Base-by-base conservation (phyloP, 202 grass and related monocot genomes). In the Tripidium arundinaceum region DNA sequence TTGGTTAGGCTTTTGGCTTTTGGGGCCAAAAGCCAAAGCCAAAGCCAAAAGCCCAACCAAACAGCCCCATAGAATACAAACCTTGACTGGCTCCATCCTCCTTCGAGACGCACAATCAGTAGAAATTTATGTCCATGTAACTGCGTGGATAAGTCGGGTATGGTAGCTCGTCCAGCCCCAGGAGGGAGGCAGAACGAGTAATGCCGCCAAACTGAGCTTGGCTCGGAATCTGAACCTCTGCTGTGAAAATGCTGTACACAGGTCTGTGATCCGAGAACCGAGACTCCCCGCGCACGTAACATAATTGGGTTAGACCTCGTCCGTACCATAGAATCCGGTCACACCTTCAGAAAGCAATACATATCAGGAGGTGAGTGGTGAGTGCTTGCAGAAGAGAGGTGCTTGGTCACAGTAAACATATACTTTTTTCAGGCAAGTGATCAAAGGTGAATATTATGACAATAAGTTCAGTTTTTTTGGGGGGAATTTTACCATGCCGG, bases 311-410 rank as follows among this genome's bases (percentile, higher is more conserved):
- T 24, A 97, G 88, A 36, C 94, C 94, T 83, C 89, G 87, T 66
- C 94, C 94, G 16, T 89, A 68, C 94, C 94, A 97, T 60, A 97
- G 77, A 86, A 97, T 97, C 60, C 94, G 86, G 76, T 97, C 94
- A 49, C 94, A 97, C 94, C 94, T 97, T 63, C 41, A 94, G 15
- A 83, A 87, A 79, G 42, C 45, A 58, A 85, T 68, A 28, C 16
- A 47, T 43, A 19, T 61, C 37, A 68, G 31, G 55, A 70, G 29
- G 49, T 64, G n/a, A 72, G 72, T 39, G 70, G 41, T 43, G n/a
- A n/a, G 72, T 61, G 40, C 37, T 59, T 40, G 24, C 34, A 42
- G 40, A 9, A 45, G 41, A 68, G 6, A 77, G 25, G 6, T 54
- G 47, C 43, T 42, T 27, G 31, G 43, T 11, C 2, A 70, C 36